Evolutionary conservation across 2,329 filamentous ascomycete species (phyloP), one percentile per base, ranked within the genome.

Genomic region (Metarhizium robertsii): DNA sequence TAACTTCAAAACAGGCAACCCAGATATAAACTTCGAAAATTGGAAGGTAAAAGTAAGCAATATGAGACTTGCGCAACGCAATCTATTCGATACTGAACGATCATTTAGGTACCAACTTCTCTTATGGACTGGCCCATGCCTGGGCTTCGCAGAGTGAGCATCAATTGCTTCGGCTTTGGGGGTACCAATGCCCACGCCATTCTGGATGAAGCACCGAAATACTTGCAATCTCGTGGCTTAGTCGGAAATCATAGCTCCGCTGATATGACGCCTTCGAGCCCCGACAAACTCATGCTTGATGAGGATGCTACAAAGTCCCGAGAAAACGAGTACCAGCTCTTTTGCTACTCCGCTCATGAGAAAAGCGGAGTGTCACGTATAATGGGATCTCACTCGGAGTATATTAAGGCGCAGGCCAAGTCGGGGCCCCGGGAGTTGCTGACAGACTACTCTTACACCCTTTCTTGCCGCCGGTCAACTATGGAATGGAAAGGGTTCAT

Each of bases 121-220:
- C 62, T 75, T 25, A 72, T 71, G 1, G 62, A 70, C 20, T 80
- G 77, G 76, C 77, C 77, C 0, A 52, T 70, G 1, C 50, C 66
- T 0, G 73, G 76, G 10, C 65, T 74, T 14, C 73, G 77, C 1
- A 74, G 79, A 20, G 75, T 75, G 46, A 79, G 76, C 56, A 71
- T 83, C 59, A 83, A 82, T 61, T 79, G 75, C 57, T 84, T 83
- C 59, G 80, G 80, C 2, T 83, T 79, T 60, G 80, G 80, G 1
- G 80, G 80, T 45, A 79, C 79, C 3, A 82, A 82, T 52, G 75
- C 74, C 1, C 79, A 83, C 58, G 71, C 76, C 1, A 75, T 80
- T 43, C 58, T 81, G 50, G 78, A 81, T 46, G 76, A 78, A 55
- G 73, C 74, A 2, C 67, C 71, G 2, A 66, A 67, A 18, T 76